Conservation (phyloP, 2,329 filamentous ascomycete species). For the Periconia sp. region DNA sequence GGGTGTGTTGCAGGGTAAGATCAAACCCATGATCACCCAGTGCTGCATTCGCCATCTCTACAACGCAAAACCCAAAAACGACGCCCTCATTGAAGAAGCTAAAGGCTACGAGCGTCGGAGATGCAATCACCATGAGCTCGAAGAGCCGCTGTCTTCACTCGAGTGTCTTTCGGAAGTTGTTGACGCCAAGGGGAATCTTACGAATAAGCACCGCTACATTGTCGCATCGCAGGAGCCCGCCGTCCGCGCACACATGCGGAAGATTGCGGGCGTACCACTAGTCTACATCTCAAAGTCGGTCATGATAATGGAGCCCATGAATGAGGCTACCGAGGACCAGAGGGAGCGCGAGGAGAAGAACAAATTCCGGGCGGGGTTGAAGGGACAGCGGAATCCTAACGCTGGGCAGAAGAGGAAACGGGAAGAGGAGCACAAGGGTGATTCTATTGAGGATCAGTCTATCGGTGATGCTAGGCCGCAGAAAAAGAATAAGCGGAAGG, state of each 20-base stretch:
- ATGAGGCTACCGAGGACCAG: slow-evolving; percentile 66
- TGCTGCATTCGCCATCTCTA: slow-evolving; percentile 83
- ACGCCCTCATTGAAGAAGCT: slow-evolving; percentile 72
- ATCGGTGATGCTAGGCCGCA: slow-evolving; percentile 27
- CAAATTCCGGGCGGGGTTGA: slow-evolving; percentile 76
- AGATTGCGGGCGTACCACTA: slow-evolving; percentile 74
- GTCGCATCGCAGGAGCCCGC: slow-evolving; percentile 75
- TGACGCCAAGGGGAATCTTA: slow-evolving; percentile 73
- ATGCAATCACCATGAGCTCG: slow-evolving; percentile 79
- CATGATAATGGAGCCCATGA: slow-evolving; percentile 81
- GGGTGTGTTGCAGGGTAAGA: slow-evolving; percentile 82
- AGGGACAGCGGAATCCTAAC: slow-evolving; percentile 47
- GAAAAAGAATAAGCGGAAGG: slow-evolving; percentile 62
- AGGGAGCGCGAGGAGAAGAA: slow-evolving; percentile 72
- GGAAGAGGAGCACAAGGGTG: slow-evolving; percentile 49
- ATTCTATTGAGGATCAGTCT: slow-evolving; percentile 26
- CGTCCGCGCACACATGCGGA: slow-evolving; percentile 67
- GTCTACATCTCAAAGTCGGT: slow-evolving; percentile 81
- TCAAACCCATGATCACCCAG: slow-evolving; percentile 74
- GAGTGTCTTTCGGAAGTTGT: slow-evolving; percentile 79
- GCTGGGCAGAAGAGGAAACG: slow-evolving; percentile 43
- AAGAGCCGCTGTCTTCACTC: slow-evolving; percentile 70
- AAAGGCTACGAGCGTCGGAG: slow-evolving; percentile 77
- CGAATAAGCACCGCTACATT: slow-evolving; percentile 80
- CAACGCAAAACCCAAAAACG: slow-evolving; percentile 60